Evolutionary conservation across 805 yeast genomes (phyloP).

Genomic region (Metschnikowia gelsemii): DNA sequence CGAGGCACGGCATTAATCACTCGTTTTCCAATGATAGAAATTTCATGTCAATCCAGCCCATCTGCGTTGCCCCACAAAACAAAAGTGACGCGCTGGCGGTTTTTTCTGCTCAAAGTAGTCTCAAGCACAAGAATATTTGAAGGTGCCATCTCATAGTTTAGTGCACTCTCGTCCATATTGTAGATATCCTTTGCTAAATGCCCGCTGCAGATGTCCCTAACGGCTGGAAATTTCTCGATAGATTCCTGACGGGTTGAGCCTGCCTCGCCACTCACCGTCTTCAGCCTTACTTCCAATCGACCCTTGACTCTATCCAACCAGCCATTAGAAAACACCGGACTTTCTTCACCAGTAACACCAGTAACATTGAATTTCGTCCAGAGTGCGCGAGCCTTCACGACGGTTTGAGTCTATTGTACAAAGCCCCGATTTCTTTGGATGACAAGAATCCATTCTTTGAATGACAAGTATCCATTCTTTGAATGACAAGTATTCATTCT

Average conservation of each 20-base stretch:
- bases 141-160: not conserved
- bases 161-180: conserved; percentile 4
- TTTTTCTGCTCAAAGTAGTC: not conserved
- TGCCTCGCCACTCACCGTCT: not conserved
- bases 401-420: too few species aligned
- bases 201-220: conserved; percentile 1
- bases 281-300: not conserved
- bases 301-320: not conserved
- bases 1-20: not conserved
- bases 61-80: conserved; percentile 5
- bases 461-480: too few species aligned
- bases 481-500: too few species aligned
- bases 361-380: too few species aligned
- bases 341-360: not conserved
- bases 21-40: not conserved
- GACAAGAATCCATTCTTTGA: too few species aligned
- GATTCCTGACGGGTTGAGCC: not conserved
- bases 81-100: not conserved
- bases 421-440: too few species aligned
- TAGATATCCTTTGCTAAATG: not conserved
- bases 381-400: too few species aligned
- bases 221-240: not conserved
- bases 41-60: conserved; percentile 2
- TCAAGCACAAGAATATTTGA: not conserved
- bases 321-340: not conserved